Percentiles rank a stretch among this genome's conserved stretches.
phyloP scores from a whole-genome alignment of 805 yeast species.

The Saturnispora quitensis region DNA sequence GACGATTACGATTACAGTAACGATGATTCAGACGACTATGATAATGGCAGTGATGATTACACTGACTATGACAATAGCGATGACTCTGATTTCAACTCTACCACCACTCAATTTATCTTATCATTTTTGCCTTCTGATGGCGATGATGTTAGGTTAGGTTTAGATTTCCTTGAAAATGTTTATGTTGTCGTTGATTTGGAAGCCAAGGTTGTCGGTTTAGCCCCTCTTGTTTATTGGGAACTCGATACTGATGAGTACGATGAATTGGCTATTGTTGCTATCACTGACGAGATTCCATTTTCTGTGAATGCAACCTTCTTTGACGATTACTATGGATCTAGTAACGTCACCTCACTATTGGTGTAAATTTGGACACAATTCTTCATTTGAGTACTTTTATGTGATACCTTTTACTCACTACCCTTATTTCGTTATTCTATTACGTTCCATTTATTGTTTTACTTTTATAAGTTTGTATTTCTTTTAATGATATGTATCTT shows the following conservation, averaged over 20 bases:
- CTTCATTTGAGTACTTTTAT: background rate
- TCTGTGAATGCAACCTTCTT: constrained; percentile 5
- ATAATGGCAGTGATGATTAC: background rate
- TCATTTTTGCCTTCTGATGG: constrained; percentile 9
- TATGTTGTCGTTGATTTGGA: constrained; percentile 44
- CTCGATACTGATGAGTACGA: background rate
- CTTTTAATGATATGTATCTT: background rate
- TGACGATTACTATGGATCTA: constrained; percentile 2
- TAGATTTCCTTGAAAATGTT: constrained; percentile 25
- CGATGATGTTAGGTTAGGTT: constrained; percentile 5
- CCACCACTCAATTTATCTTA: constrained; percentile 4
- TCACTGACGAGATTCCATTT: constrained; percentile 5
- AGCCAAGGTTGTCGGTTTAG: constrained; percentile 32
- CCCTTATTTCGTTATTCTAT: background rate
- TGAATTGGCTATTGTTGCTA: background rate
- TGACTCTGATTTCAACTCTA: background rate
- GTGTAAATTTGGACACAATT: background rate
- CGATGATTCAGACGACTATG: background rate
- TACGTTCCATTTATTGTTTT: background rate
- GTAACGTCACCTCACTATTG: background rate
- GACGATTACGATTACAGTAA: background rate
- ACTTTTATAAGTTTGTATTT: background rate
- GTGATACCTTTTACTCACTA: background rate
- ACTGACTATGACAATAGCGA: background rate
- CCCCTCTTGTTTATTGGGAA: constrained; percentile 13